A percentile compares a stretch with the other conserved stretches of the same genome.
Conservation (phyloP, 306 rosid genomes). For the Sophora flavescens region DNA sequence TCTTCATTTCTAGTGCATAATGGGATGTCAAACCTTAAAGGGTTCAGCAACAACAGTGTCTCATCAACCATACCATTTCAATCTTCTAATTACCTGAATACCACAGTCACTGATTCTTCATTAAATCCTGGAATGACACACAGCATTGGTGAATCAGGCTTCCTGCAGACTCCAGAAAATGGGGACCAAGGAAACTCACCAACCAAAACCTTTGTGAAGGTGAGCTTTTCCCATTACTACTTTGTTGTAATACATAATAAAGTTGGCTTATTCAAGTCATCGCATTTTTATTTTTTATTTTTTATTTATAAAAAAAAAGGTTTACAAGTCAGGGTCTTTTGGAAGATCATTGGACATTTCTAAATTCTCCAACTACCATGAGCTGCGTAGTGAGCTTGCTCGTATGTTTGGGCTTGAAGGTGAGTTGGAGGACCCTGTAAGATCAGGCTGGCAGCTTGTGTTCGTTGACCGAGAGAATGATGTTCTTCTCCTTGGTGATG, state of each 20-base stretch:
- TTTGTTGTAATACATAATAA: background rate
- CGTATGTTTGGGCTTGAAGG: slow-evolving; percentile 87
- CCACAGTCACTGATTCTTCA: slow-evolving; percentile 70
- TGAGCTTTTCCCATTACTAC: slow-evolving; percentile 39
- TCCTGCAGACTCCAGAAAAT: slow-evolving; percentile 76
- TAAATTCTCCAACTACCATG: slow-evolving; percentile 82
- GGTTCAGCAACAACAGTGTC: slow-evolving; percentile 59
- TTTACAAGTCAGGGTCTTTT: slow-evolving; percentile 53
- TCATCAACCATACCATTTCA: slow-evolving; percentile 68
- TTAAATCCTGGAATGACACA: slow-evolving; percentile 69
- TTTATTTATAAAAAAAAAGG: slow-evolving; percentile 20
- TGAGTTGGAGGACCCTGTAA: slow-evolving; percentile 88
- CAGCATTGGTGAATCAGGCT: slow-evolving; percentile 73
- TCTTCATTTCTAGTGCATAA: slow-evolving; percentile 81
- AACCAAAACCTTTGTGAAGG: slow-evolving; percentile 90
- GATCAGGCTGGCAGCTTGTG: slow-evolving; percentile 99
- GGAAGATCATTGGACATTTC: slow-evolving; percentile 62
- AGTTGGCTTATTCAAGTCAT: slow-evolving; percentile 5
- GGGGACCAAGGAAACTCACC: slow-evolving; percentile 69
- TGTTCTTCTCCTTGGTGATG: slow-evolving; percentile 91
- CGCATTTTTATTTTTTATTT: slow-evolving; percentile 6
- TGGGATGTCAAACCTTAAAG: slow-evolving; percentile 80
- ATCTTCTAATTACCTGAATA: slow-evolving; percentile 71
- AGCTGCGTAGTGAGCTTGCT: slow-evolving; percentile 91
- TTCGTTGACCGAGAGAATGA: slow-evolving; percentile 95